These are phyloP conservation scores for Xerocomus amazonicus DNA, from an alignment of 1,284 basidiomycete genomes.

Conservation along the genomic window DNA sequence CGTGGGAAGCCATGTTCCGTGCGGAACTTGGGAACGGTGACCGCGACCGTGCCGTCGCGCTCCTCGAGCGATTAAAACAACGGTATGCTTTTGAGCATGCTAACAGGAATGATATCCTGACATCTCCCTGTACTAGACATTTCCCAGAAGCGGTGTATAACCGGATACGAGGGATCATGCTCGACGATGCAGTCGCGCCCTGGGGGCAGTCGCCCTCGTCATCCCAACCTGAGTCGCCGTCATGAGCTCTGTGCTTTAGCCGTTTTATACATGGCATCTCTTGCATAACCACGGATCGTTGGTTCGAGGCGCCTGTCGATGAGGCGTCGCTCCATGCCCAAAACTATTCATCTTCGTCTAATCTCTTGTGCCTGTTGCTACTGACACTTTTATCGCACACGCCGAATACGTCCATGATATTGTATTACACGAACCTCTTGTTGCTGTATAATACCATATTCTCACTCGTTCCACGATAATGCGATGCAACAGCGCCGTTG, in stretches of 20 bases:
- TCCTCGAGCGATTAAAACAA: slow-evolving; percentile 74
- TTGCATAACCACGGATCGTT: no score
- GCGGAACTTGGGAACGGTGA: slow-evolving; percentile 84
- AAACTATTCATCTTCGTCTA: no score
- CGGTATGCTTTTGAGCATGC: slow-evolving; percentile 45
- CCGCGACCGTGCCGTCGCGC: slow-evolving; percentile 61
- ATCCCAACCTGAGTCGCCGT: slow-evolving; percentile 12
- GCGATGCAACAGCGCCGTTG: no score
- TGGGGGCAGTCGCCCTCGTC: slow-evolving; percentile 23
- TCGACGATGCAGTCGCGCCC: slow-evolving; percentile 46
- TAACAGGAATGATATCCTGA: slow-evolving; percentile 1
- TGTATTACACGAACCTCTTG: no score
- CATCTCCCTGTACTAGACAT: slow-evolving; percentile 40
- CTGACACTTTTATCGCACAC: no score
- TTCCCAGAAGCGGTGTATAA: slow-evolving; percentile 72
- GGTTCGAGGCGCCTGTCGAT: no score
- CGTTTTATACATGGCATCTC: no score
- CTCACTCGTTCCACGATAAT: no score
- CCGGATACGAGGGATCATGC: slow-evolving; percentile 61
- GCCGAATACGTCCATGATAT: no score
- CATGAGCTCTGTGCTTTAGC: neutral
- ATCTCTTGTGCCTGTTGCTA: no score
- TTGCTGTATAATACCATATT: no score
- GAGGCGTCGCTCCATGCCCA: no score
- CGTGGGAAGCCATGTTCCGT: slow-evolving; percentile 93